Evolutionary conservation across 2,329 filamentous ascomycete genomes (phyloP).

Genomic region (Myotisia sp.): DNA sequence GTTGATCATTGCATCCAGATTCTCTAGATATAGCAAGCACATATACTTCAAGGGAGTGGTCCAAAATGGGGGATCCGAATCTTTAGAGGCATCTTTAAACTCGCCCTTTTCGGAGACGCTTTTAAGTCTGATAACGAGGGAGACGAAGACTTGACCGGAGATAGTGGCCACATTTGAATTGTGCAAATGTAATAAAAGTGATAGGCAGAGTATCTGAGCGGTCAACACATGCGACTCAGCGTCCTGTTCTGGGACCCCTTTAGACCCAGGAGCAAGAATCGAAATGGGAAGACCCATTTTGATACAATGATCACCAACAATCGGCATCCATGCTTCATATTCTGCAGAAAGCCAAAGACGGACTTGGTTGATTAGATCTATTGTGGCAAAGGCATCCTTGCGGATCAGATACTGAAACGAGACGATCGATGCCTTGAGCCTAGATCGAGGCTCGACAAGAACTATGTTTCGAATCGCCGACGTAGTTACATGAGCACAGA

Average conservation of each 20-base stretch:
- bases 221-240: slow-evolving; percentile 13
- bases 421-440: slow-evolving; percentile 24
- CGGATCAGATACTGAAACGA: slow-evolving; percentile 26
- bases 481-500: slow-evolving; percentile 17
- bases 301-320: slow-evolving; percentile 22
- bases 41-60: slow-evolving; percentile 24
- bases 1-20: slow-evolving; percentile 23
- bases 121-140: slow-evolving; percentile 11
- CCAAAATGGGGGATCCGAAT: slow-evolving; percentile 20
- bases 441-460: slow-evolving; percentile 26
- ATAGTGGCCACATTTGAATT: slow-evolving; percentile 10
- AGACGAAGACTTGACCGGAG: slow-evolving; percentile 11
- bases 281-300: slow-evolving; percentile 17
- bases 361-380: slow-evolving; percentile 20
- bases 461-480: slow-evolving; percentile 25
- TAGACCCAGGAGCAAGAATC: slow-evolving; percentile 10
- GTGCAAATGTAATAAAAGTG: slow-evolving; percentile 11
- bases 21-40: slow-evolving; percentile 23
- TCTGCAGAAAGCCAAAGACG: slow-evolving; percentile 23
- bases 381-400: slow-evolving; percentile 22
- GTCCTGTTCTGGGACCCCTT: slow-evolving; percentile 6
- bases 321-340: slow-evolving; percentile 19
- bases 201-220: slow-evolving; percentile 13
- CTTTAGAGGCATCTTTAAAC: slow-evolving; percentile 3
- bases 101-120: slow-evolving; percentile 1